Evolutionary conservation across 345 rosid genomes (phyloP).

Genomic region (Eucalyptus pauciflora): DNA sequence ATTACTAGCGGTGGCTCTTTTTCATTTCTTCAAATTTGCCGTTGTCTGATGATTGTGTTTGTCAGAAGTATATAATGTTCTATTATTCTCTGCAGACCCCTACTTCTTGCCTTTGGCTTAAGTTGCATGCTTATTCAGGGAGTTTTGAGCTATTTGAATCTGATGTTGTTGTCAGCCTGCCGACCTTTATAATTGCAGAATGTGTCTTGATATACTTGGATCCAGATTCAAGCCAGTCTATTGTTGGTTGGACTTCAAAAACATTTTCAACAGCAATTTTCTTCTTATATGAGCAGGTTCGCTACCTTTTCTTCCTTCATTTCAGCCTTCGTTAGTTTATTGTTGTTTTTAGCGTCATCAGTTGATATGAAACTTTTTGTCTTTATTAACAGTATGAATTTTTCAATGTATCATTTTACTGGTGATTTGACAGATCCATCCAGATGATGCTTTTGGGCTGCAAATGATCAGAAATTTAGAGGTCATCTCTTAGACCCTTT

Average conservation of each 20-base stretch:
- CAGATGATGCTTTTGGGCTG: constrained; percentile 96
- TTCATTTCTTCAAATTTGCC: background rate
- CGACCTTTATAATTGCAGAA: constrained; percentile 98
- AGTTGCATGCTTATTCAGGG: constrained; percentile 2
- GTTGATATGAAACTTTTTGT: background rate
- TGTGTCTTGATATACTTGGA: constrained; percentile 93
- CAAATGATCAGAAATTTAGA: constrained; percentile 96
- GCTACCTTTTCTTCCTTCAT: background rate
- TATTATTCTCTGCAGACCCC: background rate
- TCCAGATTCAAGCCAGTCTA: constrained; percentile 72
- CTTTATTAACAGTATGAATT: background rate
- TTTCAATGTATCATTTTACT: background rate
- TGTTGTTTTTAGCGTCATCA: background rate
- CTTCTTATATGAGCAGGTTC: constrained; percentile 96
- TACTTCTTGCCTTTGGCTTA: background rate
- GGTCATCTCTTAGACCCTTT: constrained; percentile 15
- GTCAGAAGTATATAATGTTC: background rate
- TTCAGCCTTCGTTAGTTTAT: background rate
- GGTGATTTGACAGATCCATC: constrained; percentile 54
- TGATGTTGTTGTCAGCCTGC: constrained; percentile 78
- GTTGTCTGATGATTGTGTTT: background rate
- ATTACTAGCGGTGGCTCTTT: background rate
- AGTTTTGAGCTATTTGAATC: constrained; percentile 21
- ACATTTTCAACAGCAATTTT: constrained; percentile 66
- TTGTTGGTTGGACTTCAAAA: constrained; percentile 77